Conservation (phyloP, 2,329 filamentous ascomycete genomes). For the Rosellinia necatrix region DNA sequence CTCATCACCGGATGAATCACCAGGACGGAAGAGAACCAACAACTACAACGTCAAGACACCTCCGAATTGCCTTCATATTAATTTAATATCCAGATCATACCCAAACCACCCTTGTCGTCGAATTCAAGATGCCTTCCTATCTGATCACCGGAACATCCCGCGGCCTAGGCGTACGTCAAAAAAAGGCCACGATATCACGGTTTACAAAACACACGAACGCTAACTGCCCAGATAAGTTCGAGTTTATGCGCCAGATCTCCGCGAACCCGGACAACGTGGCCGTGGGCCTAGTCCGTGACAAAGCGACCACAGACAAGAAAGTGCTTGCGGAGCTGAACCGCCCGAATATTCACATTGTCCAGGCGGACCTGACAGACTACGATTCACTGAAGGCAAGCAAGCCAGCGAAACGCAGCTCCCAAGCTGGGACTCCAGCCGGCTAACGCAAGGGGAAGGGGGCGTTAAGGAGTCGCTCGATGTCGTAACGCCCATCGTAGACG, state of each 20-base stretch:
- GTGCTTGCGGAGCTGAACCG: conserved; percentile 46
- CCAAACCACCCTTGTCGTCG: neutral
- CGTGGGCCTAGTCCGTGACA: conserved; percentile 54
- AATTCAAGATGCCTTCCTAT: conserved; percentile 31
- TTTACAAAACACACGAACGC: neutral
- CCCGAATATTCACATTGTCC: conserved; percentile 52
- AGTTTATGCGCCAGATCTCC: conserved; percentile 52
- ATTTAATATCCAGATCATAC: neutral
- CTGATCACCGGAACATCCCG: conserved; percentile 34
- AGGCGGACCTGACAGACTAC: conserved; percentile 50
- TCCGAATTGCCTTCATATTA: too few species aligned
- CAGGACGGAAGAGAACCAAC: too few species aligned
- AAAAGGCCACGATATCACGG: neutral
- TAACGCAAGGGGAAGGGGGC: too few species aligned
- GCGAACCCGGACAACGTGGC: conserved; percentile 48
- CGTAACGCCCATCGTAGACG: conserved; percentile 40
- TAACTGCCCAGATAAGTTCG: conserved; percentile 45
- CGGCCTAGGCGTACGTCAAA: conserved; percentile 34
- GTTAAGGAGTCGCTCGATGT: conserved; percentile 31
- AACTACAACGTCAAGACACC: too few species aligned
- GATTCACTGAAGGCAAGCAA: conserved; percentile 43
- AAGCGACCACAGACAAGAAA: conserved; percentile 48
- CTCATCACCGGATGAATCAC: neutral
- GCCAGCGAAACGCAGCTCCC: neutral
- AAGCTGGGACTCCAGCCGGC: neutral